Percentiles rank a stretch among this genome's conserved stretches.
phyloP scores from a whole-genome alignment of 2,329 filamentous ascomycete species.

The Bretziella fagacearum region DNA sequence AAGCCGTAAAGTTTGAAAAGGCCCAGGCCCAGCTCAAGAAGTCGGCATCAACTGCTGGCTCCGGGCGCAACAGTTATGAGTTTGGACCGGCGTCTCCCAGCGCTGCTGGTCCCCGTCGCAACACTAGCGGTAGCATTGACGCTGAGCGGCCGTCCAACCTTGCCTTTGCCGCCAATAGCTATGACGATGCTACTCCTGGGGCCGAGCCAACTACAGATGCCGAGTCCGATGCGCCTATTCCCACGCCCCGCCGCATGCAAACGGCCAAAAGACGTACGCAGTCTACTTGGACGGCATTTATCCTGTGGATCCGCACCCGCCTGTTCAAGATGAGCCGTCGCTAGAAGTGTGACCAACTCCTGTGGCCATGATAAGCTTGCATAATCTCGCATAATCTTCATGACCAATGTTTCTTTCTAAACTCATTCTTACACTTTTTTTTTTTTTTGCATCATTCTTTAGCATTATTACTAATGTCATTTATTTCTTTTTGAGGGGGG shows the following conservation, averaged over 20 bases:
- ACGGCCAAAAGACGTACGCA: conserved; percentile 43
- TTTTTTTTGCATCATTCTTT: background rate
- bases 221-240: conserved; percentile 22
- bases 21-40: conserved; percentile 27
- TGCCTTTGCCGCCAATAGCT: conserved; percentile 29
- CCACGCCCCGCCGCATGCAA: conserved; percentile 24
- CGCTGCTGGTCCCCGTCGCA: conserved; percentile 1
- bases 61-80: conserved; percentile 13
- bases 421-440: background rate
- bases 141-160: conserved; percentile 24
- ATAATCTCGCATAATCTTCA: too few species aligned
- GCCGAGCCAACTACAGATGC: conserved; percentile 19
- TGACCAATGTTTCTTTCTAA: too few species aligned
- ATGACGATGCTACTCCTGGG: conserved; percentile 26
- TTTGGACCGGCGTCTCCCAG: background rate
- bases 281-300: conserved; percentile 44
- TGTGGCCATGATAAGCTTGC: too few species aligned
- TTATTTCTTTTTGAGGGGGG: background rate
- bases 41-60: conserved; percentile 22
- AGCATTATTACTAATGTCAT: background rate
- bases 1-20: conserved; percentile 35
- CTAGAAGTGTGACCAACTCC: conserved; percentile 16
- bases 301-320: conserved; percentile 46
- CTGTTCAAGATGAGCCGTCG: conserved; percentile 26
- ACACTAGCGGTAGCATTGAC: conserved; percentile 20